Evolutionary conservation across 495 filamentous ascomycete species (phyloP), one percentile per base, ranked within the genome.

Genomic region (Usnea hakonensis): DNA sequence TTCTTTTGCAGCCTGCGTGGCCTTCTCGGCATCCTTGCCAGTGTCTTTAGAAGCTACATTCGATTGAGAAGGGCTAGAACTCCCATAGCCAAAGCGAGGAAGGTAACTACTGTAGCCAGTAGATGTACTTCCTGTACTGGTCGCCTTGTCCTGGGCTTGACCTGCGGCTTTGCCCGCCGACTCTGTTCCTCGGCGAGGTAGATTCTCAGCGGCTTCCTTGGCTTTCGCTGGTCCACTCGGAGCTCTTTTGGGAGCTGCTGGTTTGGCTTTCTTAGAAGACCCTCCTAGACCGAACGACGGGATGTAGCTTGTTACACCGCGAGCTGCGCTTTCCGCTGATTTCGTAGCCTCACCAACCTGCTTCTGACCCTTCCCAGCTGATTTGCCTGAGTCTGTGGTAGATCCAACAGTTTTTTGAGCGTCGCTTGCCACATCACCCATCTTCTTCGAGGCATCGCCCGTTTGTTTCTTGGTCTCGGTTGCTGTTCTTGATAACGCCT

Each of bases 231-330:
- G 28, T 9, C 48, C 48, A 28, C 48, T 59, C 4, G 55, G 55
- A 30, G 55, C 44, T 28, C 43, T 43, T 36, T 53, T 46, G 11
- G 64, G 35, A 10, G 46, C 48, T 37, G 50, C 50, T 9, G 44
- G 40, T 52, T 60, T 66, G 5, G 41, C 30, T 38, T 46, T 67
- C 46, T 36, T 58, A 3, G 38, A 59, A 11, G 61, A 36, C 14
- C 56, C 40, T 35, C 40, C 48, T 3, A 46, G 40, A 38, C 61
- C 61, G n/a, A 67, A 63, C 16, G 65, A 67, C 19, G 65, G 65
- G 5, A 67, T 63, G 43, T 67, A 67, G 38, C 61, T 64, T 19
- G 65, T 57, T 35, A 56, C 41, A 11, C 54, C 60, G 2, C 56
- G 40, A 56, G 55, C 33, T 33, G 36, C 37, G n/a, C 28, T 54